Conservation (phyloP, 345 rosid genomes). For the Citrus medica region DNA sequence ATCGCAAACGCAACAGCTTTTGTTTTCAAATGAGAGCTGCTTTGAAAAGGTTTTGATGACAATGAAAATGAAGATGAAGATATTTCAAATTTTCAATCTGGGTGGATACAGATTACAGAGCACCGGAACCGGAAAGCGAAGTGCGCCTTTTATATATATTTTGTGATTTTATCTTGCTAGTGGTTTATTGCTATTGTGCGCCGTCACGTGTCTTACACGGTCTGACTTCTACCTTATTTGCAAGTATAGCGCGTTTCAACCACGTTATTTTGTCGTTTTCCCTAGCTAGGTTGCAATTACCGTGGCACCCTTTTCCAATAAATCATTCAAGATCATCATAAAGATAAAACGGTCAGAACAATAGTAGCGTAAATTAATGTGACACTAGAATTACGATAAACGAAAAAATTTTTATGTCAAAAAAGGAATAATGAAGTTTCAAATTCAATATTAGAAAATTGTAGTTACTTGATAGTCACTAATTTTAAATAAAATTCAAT, state of each 20-base stretch:
- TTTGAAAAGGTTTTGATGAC: neutral
- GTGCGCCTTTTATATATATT: neutral
- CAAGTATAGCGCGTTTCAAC: neutral
- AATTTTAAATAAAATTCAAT: too few species aligned
- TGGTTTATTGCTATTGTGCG: conserved; percentile 32
- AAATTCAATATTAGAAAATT: too few species aligned
- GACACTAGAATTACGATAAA: too few species aligned
- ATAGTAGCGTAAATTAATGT: too few species aligned
- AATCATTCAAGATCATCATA: too few species aligned
- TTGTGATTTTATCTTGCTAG: neutral
- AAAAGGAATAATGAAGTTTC: too few species aligned
- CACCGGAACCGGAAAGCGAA: neutral
- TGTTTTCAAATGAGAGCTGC: too few species aligned
- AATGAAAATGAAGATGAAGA: neutral
- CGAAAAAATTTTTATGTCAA: too few species aligned
- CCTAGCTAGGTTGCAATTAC: neutral
- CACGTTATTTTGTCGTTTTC: conserved; percentile 5
- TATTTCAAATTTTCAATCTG: neutral
- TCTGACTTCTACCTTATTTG: neutral
- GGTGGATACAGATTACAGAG: neutral
- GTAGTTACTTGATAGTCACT: too few species aligned
- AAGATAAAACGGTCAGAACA: too few species aligned
- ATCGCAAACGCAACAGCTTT: neutral
- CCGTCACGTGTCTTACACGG: conserved; percentile 59
- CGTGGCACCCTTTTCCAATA: too few species aligned